A percentile compares a stretch with the other conserved stretches of the same genome.
phyloP scores from a whole-genome alignment of 495 filamentous ascomycete genomes.

The Penicillium diatomitis region DNA sequence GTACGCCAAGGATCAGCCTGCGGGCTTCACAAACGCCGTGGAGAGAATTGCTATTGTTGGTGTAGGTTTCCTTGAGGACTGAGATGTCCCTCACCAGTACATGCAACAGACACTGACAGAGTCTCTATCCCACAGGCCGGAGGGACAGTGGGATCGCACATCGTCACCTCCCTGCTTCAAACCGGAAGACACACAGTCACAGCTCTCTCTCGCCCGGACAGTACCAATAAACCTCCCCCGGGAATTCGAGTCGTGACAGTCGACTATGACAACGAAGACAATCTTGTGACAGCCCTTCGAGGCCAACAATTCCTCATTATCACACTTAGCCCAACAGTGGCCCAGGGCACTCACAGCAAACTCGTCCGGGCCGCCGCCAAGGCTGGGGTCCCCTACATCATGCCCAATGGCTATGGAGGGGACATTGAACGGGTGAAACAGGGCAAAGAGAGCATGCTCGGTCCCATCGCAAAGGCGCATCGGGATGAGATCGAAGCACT shows the following conservation, averaged over 20 bases:
- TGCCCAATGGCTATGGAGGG: constrained; percentile 50
- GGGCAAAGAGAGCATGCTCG: constrained; percentile 11
- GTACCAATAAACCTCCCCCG: constrained; percentile 30
- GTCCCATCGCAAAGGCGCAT: constrained; percentile 6
- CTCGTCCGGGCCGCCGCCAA: constrained; percentile 53
- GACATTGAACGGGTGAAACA: constrained; percentile 24
- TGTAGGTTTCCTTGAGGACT: constrained; percentile 18
- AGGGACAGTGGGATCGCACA: constrained; percentile 47
- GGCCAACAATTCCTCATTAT: constrained; percentile 54
- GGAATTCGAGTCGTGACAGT: constrained; percentile 36
- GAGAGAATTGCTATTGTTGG: constrained; percentile 42
- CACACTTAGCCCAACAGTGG: constrained; percentile 39
- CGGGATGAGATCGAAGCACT: constrained; percentile 33
- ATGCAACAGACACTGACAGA: constrained; percentile 9
- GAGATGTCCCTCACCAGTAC: not conserved
- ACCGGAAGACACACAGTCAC: constrained; percentile 45
- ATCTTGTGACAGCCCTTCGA: constrained; percentile 39
- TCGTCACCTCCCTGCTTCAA: constrained; percentile 41
- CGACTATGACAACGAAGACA: constrained; percentile 39
- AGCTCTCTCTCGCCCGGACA: constrained; percentile 42
- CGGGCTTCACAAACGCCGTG: constrained; percentile 33
- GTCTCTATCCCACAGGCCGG: constrained; percentile 36
- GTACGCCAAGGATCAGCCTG: constrained; percentile 29
- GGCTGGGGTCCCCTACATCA: constrained; percentile 51
- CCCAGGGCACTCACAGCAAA: constrained; percentile 37